A percentile compares a stretch with the other conserved stretches of the same genome.
Evolutionary conservation across 1,284 basidiomycete species (phyloP).

Genomic region (Papiliotrema nemorosa): DNA sequence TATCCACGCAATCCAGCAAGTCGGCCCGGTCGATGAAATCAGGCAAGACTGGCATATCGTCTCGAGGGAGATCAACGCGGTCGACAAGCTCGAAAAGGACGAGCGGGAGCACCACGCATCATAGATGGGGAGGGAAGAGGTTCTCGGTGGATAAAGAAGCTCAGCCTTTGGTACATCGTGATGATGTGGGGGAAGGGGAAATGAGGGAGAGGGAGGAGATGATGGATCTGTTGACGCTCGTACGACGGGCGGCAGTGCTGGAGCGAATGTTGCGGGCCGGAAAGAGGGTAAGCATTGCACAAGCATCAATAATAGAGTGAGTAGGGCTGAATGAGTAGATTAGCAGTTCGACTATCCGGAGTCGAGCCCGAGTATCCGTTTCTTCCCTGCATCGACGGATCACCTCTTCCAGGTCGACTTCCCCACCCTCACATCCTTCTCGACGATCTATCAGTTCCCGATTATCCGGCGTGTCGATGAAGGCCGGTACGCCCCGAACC

Average conservation of each 20-base stretch:
- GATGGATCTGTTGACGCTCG: conserved; percentile 30
- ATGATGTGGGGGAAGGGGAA: conserved; percentile 3
- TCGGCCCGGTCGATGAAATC: conserved; percentile 1
- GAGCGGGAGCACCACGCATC: conserved; percentile 9
- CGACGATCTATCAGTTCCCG: neutral
- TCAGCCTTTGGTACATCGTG: neutral
- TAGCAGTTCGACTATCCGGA: conserved; percentile 1
- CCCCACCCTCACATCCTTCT: neutral
- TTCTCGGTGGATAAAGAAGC: conserved; percentile 12
- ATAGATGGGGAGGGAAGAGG: conserved; percentile 6
- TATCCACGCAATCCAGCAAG: neutral
- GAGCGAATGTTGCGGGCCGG: conserved; percentile 37
- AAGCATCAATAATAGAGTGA: neutral
- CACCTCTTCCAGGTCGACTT: neutral
- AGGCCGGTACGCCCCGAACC: neutral
- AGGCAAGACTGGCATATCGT: neutral
- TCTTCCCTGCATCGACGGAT: neutral
- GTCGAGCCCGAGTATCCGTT: conserved; percentile 2
- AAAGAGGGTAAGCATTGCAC: conserved; percentile 34
- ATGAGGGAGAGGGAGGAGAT: conserved; percentile 19
- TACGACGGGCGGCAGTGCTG: conserved; percentile 34
- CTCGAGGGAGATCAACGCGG: neutral
- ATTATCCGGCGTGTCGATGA: neutral
- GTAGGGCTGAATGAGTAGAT: conserved; percentile 1
- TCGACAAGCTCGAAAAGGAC: conserved; percentile 14